phyloP scores from a whole-genome alignment of 768 basidiomycete genomes.

The Pisolithus marmoratus region DNA sequence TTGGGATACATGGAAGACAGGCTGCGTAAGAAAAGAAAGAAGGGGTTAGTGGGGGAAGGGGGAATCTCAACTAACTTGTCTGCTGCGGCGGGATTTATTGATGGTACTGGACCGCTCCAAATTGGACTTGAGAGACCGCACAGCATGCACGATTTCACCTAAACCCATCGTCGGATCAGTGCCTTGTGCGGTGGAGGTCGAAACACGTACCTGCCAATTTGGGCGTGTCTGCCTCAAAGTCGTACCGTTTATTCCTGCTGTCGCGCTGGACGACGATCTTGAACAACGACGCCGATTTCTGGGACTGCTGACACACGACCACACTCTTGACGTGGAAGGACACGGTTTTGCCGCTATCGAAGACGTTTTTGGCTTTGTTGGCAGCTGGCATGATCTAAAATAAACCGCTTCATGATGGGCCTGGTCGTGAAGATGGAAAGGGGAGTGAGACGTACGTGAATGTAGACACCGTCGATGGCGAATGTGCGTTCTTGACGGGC shows the following conservation, averaged over 20 bases:
- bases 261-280: slow-evolving; percentile 81
- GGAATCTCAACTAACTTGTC: slow-evolving; percentile 41
- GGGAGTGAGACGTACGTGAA: slow-evolving; percentile 59
- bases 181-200: neutral
- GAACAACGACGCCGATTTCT: slow-evolving; percentile 77
- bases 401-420: slow-evolving; percentile 7
- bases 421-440: neutral
- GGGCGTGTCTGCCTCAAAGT: slow-evolving; percentile 91
- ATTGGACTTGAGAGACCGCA: slow-evolving; percentile 57
- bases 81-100: slow-evolving; percentile 57
- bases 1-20: neutral
- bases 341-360: slow-evolving; percentile 84
- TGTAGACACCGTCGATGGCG: slow-evolving; percentile 92
- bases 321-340: slow-evolving; percentile 92
- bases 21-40: neutral
- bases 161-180: neutral
- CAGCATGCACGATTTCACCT: slow-evolving; percentile 77
- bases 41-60: neutral
- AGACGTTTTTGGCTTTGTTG: slow-evolving; percentile 72
- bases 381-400: slow-evolving; percentile 82
- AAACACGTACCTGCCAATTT: slow-evolving; percentile 62
- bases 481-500: slow-evolving; percentile 87
- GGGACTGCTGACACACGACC: slow-evolving; percentile 74
- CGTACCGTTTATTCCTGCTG: slow-evolving; percentile 82
- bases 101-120: slow-evolving; percentile 63